These are phyloP conservation scores for Haplosporangium gracile DNA, from an alignment of 192 early-diverging fungal species.

Conservation along the genomic window DNA sequence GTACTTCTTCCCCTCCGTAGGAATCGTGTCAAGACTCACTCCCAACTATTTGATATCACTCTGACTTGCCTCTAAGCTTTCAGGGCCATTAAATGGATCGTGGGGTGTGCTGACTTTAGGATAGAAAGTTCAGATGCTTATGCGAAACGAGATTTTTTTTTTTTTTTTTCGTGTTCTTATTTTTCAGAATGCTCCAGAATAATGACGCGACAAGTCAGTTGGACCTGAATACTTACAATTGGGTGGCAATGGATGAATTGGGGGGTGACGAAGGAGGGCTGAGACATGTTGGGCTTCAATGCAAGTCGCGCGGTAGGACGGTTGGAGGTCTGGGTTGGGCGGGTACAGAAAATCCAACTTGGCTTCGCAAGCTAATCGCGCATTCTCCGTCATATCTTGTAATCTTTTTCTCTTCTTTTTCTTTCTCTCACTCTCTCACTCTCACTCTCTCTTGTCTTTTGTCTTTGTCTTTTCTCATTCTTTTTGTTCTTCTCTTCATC, in stretches of 20 bases:
- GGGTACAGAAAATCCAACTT: neutral
- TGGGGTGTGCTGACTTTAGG: neutral
- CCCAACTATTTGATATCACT: neutral
- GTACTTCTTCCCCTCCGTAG: neutral
- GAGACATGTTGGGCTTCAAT: neutral
- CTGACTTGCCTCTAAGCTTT: neutral
- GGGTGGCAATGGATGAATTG: neutral
- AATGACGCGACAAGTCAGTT: neutral
- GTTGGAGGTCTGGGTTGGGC: neutral
- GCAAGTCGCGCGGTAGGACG: neutral
- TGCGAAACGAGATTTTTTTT: neutral
- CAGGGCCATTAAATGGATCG: neutral
- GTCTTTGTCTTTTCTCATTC: neutral
- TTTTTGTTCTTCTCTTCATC: neutral
- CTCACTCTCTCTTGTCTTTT: no score
- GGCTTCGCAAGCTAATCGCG: neutral
- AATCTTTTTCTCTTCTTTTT: neutral
- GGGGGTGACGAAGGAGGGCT: neutral
- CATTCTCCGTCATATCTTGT: neutral
- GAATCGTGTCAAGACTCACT: neutral
- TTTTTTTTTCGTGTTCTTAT: conserved; percentile 15
- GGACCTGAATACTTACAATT: neutral
- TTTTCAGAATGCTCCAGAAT: neutral
- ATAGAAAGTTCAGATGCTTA: neutral
- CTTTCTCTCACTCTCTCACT: neutral